These are phyloP conservation scores for Xylaria hypoxylon DNA, from an alignment of 2,329 filamentous ascomycete species.

Conservation along the genomic window DNA sequence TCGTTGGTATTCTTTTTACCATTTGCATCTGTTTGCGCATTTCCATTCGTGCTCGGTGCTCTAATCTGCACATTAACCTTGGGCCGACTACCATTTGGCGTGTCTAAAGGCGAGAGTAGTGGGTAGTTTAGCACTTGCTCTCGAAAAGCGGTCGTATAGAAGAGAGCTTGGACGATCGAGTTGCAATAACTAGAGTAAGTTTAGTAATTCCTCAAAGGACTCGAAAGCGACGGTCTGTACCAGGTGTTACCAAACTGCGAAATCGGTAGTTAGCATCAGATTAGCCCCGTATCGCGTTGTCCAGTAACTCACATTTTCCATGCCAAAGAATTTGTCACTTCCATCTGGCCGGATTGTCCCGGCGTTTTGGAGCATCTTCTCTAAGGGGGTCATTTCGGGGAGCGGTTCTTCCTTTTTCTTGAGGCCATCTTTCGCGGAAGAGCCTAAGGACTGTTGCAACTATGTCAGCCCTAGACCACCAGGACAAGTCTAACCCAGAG, in stretches of 20 bases:
- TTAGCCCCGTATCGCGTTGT: constrained; percentile 25
- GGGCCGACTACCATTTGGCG: constrained; percentile 68
- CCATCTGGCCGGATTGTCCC: constrained; percentile 86
- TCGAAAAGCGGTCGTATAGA: constrained; percentile 94
- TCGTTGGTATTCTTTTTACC: constrained; percentile 66
- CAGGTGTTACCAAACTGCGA: constrained; percentile 95
- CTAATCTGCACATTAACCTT: constrained; percentile 72
- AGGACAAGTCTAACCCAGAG: background rate
- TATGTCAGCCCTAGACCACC: constrained; percentile 44
- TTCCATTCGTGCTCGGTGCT: constrained; percentile 64
- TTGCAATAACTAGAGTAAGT: constrained; percentile 83
- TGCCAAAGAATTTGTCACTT: constrained; percentile 97
- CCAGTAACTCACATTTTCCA: constrained; percentile 82
- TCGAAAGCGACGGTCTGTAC: constrained; percentile 62
- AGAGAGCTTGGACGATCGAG: constrained; percentile 96
- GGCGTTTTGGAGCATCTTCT: constrained; percentile 83
- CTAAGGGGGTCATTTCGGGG: constrained; percentile 71
- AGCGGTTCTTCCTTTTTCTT: constrained; percentile 68
- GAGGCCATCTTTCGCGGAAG: constrained; percentile 59
- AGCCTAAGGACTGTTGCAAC: constrained; percentile 56
- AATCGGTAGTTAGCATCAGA: constrained; percentile 52
- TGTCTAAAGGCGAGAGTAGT: constrained; percentile 74
- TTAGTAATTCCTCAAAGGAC: constrained; percentile 45
- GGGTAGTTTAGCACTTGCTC: constrained; percentile 95
- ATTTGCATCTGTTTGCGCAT: constrained; percentile 57